Base-by-base conservation (phyloP, 441 rosid species). In the Adansonia gregorii region DNA sequence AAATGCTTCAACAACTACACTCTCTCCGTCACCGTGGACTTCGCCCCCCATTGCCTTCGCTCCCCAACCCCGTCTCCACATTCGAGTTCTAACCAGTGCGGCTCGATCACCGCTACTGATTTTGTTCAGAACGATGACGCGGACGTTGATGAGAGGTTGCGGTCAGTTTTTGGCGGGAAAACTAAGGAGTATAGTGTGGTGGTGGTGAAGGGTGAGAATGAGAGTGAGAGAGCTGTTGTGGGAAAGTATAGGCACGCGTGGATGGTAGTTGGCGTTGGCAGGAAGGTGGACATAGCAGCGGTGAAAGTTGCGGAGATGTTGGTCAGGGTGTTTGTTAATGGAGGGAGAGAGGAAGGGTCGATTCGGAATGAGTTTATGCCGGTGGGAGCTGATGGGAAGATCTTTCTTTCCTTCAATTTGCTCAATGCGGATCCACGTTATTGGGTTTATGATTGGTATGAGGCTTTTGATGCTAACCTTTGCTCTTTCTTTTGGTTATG, bases 181-280 rank as follows among this genome's bases (percentile, higher is more conserved):
- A 58, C 7, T 5, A 54, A 85, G 73, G 69, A 85, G 82, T 92
- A 94, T 59, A 92, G 82, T 54, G 89, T 90, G 77, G 84, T 89
- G 76, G 94, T 92, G 82, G 88, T 87, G 87, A 87, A 87, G 79
- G 86, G 78, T 59, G 84, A 78, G 59, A 89, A 58, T 54, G 82
- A 79, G 59, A 89, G 61, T 54, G 83, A 79, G 48, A 91, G 83
- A 78, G 89, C 88, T 43, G 93, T 89, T 60, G 93, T 96, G 67
- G 99, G 99, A 27, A 96, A 93, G 89, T 80, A 90, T 71, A 86
- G 97, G 86, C 95, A 91, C 65, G 97, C 92, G 0, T 93, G 98
- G 99, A 86, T 96, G 82, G 86, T 87, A 3, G 95, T 83, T 88
- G 75, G 89, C 81, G 80, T 87, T 84, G 82, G 89, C 75, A 66